Evolutionary conservation across 176 grass and related monocot genomes (phyloP).

Genomic region (Chrysopogon serrulatus): DNA sequence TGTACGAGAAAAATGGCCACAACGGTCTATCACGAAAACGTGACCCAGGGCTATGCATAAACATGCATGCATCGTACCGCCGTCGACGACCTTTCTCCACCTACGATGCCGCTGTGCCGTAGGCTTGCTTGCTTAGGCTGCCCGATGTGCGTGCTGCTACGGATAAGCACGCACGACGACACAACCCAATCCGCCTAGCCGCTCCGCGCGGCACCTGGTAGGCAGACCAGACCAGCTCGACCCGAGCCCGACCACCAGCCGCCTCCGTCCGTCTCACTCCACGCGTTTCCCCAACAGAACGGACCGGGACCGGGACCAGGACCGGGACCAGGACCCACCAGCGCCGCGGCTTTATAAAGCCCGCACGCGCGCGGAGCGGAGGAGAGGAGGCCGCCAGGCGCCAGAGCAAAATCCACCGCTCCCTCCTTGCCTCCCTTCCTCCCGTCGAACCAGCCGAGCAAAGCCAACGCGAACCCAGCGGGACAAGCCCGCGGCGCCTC

Average conservation of each 20-base stretch:
- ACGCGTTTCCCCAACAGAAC: slow-evolving; percentile 5
- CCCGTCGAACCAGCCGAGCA: not conserved
- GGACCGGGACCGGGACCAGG: not conserved
- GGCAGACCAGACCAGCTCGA: too few species aligned
- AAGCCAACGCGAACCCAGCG: not conserved
- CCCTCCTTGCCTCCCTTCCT: not conserved
- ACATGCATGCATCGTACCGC: too few species aligned
- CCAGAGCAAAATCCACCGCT: not conserved
- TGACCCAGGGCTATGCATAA: too few species aligned
- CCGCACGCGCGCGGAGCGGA: not conserved
- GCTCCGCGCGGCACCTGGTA: too few species aligned
- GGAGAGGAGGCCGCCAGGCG: too few species aligned
- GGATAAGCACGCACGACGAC: not conserved
- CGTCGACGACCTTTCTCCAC: too few species aligned
- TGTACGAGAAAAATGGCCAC: too few species aligned
- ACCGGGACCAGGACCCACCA: too few species aligned
- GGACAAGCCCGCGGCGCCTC: not conserved
- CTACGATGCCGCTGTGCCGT: too few species aligned
- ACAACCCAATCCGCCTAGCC: not conserved
- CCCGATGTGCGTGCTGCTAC: too few species aligned
- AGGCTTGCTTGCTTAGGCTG: too few species aligned
- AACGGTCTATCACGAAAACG: too few species aligned
- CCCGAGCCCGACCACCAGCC: not conserved
- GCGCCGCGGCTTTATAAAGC: not conserved
- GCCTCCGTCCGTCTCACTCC: slow-evolving; percentile 15